phyloP scores from a whole-genome alignment of 495 filamentous ascomycete genomes.

The Clavariopsis aquatica region DNA sequence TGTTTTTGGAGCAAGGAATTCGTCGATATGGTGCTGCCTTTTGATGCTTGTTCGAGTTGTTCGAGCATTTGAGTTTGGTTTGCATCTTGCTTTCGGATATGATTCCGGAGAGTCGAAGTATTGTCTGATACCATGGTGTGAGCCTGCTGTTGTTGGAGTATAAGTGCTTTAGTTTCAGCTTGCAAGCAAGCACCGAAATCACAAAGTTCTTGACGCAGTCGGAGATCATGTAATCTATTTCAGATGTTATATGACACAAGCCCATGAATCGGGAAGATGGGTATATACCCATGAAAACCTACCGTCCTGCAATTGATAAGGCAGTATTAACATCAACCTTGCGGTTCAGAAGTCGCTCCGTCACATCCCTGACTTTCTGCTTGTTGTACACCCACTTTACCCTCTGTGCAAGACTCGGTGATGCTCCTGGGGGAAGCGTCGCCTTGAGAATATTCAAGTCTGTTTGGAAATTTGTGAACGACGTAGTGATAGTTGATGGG shows the following conservation, averaged over 20 bases:
- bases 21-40: too few relatives aligned
- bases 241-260: not conserved
- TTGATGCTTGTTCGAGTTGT: not conserved
- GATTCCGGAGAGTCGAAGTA: not conserved
- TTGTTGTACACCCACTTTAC: slow-evolving; percentile 12
- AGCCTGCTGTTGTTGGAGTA: not conserved
- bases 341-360: slow-evolving; percentile 1
- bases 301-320: slow-evolving; percentile 3
- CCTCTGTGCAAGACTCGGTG: not conserved
- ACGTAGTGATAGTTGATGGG: not conserved
- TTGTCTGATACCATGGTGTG: not conserved
- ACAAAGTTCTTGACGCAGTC: not conserved
- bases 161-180: not conserved
- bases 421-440: slow-evolving; percentile 1
- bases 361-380: slow-evolving; percentile 5
- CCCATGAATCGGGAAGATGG: not conserved
- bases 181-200: not conserved
- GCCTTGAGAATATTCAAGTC: not conserved
- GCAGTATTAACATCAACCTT: slow-evolving; percentile 4
- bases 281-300: not conserved
- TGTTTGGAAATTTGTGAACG: slow-evolving; percentile 2
- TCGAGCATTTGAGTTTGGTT: not conserved
- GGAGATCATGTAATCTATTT: not conserved
- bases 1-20: too few relatives aligned
- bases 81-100: not conserved